Evolutionary conservation across 441 rosid genomes (phyloP).

Genomic region (Gossypium armourianum): DNA sequence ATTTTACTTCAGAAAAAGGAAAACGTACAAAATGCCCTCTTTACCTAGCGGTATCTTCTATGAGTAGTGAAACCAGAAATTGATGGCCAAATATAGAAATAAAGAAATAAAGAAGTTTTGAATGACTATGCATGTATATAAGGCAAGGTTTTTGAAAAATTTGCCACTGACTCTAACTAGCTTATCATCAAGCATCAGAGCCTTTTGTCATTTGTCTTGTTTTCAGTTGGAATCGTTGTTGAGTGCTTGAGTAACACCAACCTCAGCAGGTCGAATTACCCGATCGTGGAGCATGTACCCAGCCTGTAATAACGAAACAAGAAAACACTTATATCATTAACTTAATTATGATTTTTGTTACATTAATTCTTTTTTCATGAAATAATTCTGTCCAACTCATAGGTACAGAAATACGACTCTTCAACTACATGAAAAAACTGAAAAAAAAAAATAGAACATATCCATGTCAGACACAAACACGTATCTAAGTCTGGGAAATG

Average conservation of each 20-base stretch:
- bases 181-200: slow-evolving; percentile 25
- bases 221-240: slow-evolving; percentile 29
- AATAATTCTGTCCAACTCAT: too few relatives aligned
- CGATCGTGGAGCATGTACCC: slow-evolving; percentile 68
- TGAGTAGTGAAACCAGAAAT: not conserved
- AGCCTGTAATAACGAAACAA: slow-evolving; percentile 32
- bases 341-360: not conserved
- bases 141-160: slow-evolving; percentile 7
- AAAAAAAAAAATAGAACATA: too few relatives aligned
- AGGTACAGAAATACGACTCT: too few relatives aligned
- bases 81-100: not conserved
- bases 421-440: too few relatives aligned
- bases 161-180: not conserved
- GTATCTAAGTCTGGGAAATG: not conserved
- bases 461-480: too few relatives aligned
- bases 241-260: slow-evolving; percentile 58
- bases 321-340: not conserved
- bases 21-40: not conserved
- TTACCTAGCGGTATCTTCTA: not conserved
- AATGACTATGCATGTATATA: not conserved
- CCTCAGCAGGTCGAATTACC: slow-evolving; percentile 84
- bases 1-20: not conserved
- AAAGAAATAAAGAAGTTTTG: not conserved
- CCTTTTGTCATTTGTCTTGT: slow-evolving; percentile 21
- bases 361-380: too few relatives aligned